A percentile compares a stretch with the other conserved stretches of the same genome.
phyloP scores from a whole-genome alignment of 192 early-diverging fungal genomes.

The Thamnidium elegans region DNA sequence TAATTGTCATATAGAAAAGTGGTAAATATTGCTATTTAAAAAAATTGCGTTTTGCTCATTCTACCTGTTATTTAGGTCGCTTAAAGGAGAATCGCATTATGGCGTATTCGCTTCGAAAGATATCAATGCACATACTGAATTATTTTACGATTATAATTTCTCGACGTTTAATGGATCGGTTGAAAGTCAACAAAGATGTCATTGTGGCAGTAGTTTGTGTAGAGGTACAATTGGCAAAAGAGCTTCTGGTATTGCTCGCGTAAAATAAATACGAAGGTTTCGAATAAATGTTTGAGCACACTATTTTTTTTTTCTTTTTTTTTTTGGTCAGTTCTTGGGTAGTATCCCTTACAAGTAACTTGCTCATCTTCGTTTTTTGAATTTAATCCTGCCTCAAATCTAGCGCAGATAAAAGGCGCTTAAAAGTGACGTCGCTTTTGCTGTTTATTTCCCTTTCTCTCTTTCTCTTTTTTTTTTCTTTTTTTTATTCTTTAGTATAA shows the following conservation, averaged over 20 bases:
- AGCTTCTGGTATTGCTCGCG: no score
- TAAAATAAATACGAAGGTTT: no score
- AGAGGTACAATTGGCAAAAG: conserved; percentile 59
- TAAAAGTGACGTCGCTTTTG: no score
- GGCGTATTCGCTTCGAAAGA: conserved; percentile 73
- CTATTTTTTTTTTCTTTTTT: no score
- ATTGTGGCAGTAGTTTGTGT: conserved; percentile 67
- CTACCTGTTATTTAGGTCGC: conserved; percentile 34
- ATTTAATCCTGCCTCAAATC: no score
- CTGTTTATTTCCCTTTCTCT: no score
- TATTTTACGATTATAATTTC: conserved; percentile 88
- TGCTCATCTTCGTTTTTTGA: no score
- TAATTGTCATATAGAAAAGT: conserved; percentile 89
- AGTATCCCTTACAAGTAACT: no score
- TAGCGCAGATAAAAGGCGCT: no score
- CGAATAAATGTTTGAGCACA: no score
- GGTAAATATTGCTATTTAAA: conserved; percentile 46
- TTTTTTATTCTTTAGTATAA: not conserved
- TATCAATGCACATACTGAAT: conserved; percentile 62
- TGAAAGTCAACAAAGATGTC: conserved; percentile 58
- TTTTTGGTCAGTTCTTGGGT: no score
- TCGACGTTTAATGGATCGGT: conserved; percentile 58
- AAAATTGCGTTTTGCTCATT: no score
- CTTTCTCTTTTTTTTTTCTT: not conserved
- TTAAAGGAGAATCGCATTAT: conserved; percentile 69